Evolutionary conservation across 2,329 filamentous ascomycete species (phyloP).

Genomic region (Chaetomium sp.): DNA sequence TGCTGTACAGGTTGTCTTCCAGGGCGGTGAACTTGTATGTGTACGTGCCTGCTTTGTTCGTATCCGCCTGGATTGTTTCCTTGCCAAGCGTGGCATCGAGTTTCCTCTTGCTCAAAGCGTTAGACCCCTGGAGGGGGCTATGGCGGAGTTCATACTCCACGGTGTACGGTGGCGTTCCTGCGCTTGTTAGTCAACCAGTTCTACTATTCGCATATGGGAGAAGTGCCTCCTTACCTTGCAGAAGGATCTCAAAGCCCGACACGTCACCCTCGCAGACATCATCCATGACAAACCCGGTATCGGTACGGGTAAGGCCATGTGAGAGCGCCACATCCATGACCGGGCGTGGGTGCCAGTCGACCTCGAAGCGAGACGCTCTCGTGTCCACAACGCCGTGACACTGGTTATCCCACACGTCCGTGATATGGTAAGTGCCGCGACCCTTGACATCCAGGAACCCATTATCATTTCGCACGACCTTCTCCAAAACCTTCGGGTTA

Average conservation of each 20-base stretch:
- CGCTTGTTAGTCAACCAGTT: neutral
- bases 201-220: neutral
- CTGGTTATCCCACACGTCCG: conserved; percentile 67
- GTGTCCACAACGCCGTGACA: conserved; percentile 78
- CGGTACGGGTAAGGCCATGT: conserved; percentile 51
- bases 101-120: conserved; percentile 59
- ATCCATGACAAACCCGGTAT: conserved; percentile 59
- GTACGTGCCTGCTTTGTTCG: conserved; percentile 72
- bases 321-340: conserved; percentile 60
- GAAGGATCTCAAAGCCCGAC: conserved; percentile 74
- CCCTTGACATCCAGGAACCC: conserved; percentile 59
- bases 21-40: conserved; percentile 80
- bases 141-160: conserved; percentile 75
- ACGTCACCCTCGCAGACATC: conserved; percentile 93
- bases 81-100: conserved; percentile 71
- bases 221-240: conserved; percentile 55
- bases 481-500: conserved; percentile 37
- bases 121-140: conserved; percentile 59
- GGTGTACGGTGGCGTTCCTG: conserved; percentile 72
- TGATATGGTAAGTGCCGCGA: conserved; percentile 72
- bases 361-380: conserved; percentile 65
- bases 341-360: conserved; percentile 82
- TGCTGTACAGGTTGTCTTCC: conserved; percentile 78
- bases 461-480: conserved; percentile 53
- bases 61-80: conserved; percentile 80